These are phyloP conservation scores for Limnanthes douglasii DNA, from an alignment of 345 rosid genomes.

Conservation along the genomic window DNA sequence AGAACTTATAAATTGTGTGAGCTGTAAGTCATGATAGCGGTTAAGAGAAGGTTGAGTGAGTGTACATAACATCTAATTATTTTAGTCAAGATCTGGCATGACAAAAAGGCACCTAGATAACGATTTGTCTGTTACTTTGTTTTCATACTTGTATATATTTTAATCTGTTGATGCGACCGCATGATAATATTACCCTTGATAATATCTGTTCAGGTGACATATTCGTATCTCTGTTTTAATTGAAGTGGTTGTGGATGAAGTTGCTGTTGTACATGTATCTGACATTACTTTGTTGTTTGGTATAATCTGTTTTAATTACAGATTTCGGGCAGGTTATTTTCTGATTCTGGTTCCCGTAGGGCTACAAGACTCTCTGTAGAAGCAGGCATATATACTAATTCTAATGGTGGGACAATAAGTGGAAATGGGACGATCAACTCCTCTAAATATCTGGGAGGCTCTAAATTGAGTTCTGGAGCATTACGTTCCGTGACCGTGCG, in stretches of 20 bases:
- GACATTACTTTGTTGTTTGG: too few relatives aligned
- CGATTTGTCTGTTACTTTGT: not conserved
- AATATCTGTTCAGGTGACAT: not conserved
- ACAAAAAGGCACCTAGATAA: not conserved
- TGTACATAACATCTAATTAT: too few relatives aligned
- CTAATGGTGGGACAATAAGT: constrained; percentile 28
- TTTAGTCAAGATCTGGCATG: too few relatives aligned
- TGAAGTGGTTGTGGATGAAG: not conserved
- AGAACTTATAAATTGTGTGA: too few relatives aligned
- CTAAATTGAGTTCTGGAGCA: constrained; percentile 60
- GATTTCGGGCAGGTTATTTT: constrained; percentile 96
- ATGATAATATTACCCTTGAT: constrained; percentile 1
- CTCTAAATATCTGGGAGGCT: constrained; percentile 73
- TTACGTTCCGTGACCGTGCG: constrained; percentile 78
- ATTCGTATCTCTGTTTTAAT: constrained; percentile 3
- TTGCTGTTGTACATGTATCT: not conserved
- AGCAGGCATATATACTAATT: constrained; percentile 36
- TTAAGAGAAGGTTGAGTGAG: too few relatives aligned
- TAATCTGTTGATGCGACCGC: not conserved
- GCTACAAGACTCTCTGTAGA: constrained; percentile 76
- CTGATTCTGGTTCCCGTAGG: constrained; percentile 91
- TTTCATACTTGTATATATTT: not conserved
- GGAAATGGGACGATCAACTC: constrained; percentile 64
- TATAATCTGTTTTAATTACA: constrained; percentile 21
- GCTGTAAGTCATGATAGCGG: too few relatives aligned